Conservation (phyloP, 768 basidiomycete genomes). For the Boletus rufocinnamomeus region DNA sequence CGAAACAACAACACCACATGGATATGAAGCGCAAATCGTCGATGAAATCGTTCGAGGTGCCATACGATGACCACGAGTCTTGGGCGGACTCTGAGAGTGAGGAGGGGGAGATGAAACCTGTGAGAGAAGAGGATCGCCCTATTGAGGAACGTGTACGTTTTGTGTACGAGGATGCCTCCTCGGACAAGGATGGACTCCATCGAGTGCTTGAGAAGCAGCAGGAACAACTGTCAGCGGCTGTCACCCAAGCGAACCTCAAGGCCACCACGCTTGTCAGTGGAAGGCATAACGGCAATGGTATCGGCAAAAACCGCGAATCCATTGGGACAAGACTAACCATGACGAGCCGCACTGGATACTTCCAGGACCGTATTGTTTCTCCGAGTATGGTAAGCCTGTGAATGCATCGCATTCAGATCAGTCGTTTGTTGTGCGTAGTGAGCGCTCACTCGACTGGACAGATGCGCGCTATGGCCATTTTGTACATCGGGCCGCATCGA, state of each 20-base stretch:
- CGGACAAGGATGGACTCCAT: conserved; percentile 18
- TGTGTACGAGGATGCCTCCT: conserved; percentile 39
- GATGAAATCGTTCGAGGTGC: conserved; percentile 24
- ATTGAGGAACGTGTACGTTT: conserved; percentile 73
- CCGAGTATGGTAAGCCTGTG: conserved; percentile 84
- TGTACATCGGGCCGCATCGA: conserved; percentile 92
- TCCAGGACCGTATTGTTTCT: conserved; percentile 91
- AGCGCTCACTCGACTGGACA: conserved; percentile 38
- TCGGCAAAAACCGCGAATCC: conserved; percentile 49
- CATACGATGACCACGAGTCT: conserved; percentile 48
- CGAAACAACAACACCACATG: conserved; percentile 22
- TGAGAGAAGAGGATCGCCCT: conserved; percentile 72
- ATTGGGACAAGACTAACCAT: conserved; percentile 91
- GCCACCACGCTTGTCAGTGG: conserved; percentile 40
- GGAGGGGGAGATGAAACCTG: conserved; percentile 46
- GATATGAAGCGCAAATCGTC: conserved; percentile 34
- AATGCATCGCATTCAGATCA: conserved; percentile 9
- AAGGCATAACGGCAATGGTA: conserved; percentile 31
- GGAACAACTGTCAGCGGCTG: conserved; percentile 50
- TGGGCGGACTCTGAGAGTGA: conserved; percentile 56
- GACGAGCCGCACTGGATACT: conserved; percentile 92
- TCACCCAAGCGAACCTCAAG: conserved; percentile 51
- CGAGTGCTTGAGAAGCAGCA: conserved; percentile 49
- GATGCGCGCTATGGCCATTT: conserved; percentile 99
- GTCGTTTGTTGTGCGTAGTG: not conserved